Base-by-base conservation (phyloP, 371 early-diverging fungal genomes). In the Lichtheimia ornata region DNA sequence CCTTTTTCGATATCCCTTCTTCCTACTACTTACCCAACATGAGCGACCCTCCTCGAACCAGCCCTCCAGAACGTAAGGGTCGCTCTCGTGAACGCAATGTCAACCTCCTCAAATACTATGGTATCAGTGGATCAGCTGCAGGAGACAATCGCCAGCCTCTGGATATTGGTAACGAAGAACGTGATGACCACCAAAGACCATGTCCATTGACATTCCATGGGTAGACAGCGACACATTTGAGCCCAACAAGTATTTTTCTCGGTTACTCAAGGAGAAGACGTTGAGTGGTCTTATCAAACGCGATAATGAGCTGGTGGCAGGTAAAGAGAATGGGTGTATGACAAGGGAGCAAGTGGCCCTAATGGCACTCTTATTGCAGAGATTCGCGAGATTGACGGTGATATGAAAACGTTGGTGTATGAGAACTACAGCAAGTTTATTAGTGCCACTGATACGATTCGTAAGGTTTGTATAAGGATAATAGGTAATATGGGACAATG, bases 351-450 rank as follows among this genome's bases (percentile, higher is more conserved):
- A 18, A 51, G 17, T 5, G 5, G 43, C 40, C 40, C 18, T 27
- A 17, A 52, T 25, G 5, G 51, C 35, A 45, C 27, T 17, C 25
- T 12, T 20, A 56, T 59, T 45, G 14, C 61, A 82, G 94, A 92
- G 54, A 88, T 94, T 51, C 81, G 91, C 62, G 88, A 94, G 56
- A 86, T 97, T 61, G 95, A 97, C 63, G 93, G 94, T n/a, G 94
- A 94, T 43, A 93, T 95, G 93, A 96, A 97, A 69, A 95, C 97
- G 0, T 79, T 97, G 18, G 97, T 97, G 1, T 97, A 97, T 67
- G 95, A 96, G 72, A 97, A 97, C 80, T 97, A 97, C 63, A 91
- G 82, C 84, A 94, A 94, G 78, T 96, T 97, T 64, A 93, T 96
- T 53, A 88, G 89, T 49, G 97, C 97, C 1, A 92, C 95, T 1